These are phyloP conservation scores for Candida cerambycidarum DNA, from an alignment of 805 yeast species.

Conservation along the genomic window DNA sequence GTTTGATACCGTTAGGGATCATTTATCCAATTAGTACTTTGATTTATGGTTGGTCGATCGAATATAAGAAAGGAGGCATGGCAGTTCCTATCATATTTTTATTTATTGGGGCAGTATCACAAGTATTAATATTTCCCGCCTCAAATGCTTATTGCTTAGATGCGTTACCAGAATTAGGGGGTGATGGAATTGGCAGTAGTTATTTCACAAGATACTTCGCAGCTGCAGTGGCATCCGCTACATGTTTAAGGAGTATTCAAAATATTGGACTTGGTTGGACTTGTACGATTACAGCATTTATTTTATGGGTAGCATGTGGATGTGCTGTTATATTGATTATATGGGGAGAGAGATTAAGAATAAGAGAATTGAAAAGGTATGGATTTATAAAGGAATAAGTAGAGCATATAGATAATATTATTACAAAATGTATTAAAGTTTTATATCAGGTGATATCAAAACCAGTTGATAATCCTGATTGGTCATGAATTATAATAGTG, in stretches of 20 bases:
- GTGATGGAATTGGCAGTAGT: slow-evolving; percentile 57
- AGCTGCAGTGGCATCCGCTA: slow-evolving; percentile 52
- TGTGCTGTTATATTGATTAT: slow-evolving; percentile 32
- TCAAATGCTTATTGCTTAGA: slow-evolving; percentile 60
- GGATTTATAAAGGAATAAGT: too few relatives aligned
- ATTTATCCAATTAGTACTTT: slow-evolving; percentile 46
- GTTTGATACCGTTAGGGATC: slow-evolving; percentile 40
- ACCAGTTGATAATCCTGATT: too few relatives aligned
- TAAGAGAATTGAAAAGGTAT: slow-evolving; percentile 20
- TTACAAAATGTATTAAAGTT: too few relatives aligned
- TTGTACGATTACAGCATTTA: slow-evolving; percentile 47
- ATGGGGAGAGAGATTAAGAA: slow-evolving; percentile 42
- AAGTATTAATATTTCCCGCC: slow-evolving; percentile 52
- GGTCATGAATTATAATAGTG: too few relatives aligned
- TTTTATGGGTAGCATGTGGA: slow-evolving; percentile 38
- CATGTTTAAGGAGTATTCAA: slow-evolving; percentile 46
- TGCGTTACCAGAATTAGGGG: slow-evolving; percentile 51
- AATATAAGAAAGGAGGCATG: slow-evolving; percentile 52
- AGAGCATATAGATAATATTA: too few relatives aligned
- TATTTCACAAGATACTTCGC: slow-evolving; percentile 51
- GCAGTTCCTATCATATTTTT: slow-evolving; percentile 52
- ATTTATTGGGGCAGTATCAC: slow-evolving; percentile 50
- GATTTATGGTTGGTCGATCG: slow-evolving; percentile 55
- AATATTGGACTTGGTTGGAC: slow-evolving; percentile 59
- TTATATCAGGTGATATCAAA: too few relatives aligned